Evolutionary conservation across 106 monocot species (phyloP), one percentile per base, ranked within the genome.

Genomic region (Ottelia alismoides): DNA sequence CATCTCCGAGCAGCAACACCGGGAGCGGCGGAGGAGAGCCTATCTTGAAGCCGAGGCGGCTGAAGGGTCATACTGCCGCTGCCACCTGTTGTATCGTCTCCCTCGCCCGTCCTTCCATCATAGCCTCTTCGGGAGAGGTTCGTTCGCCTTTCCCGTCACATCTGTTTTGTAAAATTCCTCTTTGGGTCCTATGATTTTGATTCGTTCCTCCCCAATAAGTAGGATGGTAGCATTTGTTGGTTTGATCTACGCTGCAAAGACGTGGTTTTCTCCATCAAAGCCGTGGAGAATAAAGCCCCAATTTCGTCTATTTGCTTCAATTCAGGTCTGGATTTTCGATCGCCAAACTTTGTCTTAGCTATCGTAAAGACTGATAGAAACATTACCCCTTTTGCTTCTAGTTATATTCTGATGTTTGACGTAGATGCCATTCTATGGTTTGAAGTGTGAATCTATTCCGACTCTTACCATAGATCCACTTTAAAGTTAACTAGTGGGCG

Each of bases 271-370:
- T 72, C 63, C 46, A 65, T 55, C 25, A 51, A 75, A 21, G 65
- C 80, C 26, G 71, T 70, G 2, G 64, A 45, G 16, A 60, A 75
- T 30, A 63, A 75, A 22, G n/a, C n/a, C n/a, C 66, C 80, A 11
- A 16, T 91, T 52, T 72, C 84, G 20, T 91, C 84, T 46, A 27
- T 91, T n/a, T 91, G 90, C 54, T 91, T 81, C 68, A 78, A 72
- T 67, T 26, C 59, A 72, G 83, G 89, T 75, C 2, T 18, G 24
- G n/a, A n/a, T n/a, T n/a, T n/a, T n/a, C n/a, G n/a, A n/a, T n/a
- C n/a, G n/a, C n/a, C n/a, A n/a, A n/a, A n/a, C n/a, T n/a, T n/a
- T n/a, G n/a, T n/a, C n/a, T n/a, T n/a, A n/a, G n/a, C n/a, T n/a
- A n/a, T n/a, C n/a, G n/a, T n/a, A n/a, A n/a, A n/a, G n/a, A n/a